Base-by-base conservation (phyloP, 495 filamentous ascomycete species). In the Entonaema liquescens region DNA sequence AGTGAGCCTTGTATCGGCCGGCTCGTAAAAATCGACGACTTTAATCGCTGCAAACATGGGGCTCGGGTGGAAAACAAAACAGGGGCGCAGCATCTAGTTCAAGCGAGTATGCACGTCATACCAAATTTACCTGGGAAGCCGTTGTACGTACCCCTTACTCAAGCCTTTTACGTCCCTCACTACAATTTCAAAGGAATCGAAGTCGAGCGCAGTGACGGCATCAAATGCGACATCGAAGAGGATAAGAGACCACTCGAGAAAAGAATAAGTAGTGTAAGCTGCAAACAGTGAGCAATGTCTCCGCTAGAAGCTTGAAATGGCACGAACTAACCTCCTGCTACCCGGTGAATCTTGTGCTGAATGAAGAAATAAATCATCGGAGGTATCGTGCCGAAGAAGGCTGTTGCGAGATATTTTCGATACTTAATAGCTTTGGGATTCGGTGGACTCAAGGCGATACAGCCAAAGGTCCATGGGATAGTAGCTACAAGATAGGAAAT, bases 261-360 rank as follows among this genome's bases (percentile, higher is more conserved):
- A 97, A 54, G 95, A 89, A 79, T 99, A 99, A 40, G 86, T 97
- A n/a, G 95, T 98, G 78, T 99, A 99, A 23, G 95, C 95, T 98
- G 23, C 21, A 19, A 77, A 38, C 17, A 60, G 56, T 75, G 53
- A 77, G 55, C 31, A 12, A 62, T 19, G 57, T 76, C 38, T 74
- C 64, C 50, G 23, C 1, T 26, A 59, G 40, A 26, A 52, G 19
- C 9, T 23, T 60, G 3, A 59, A 15, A 15, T 8, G 44, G 25
- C 9, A 2, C 21, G 59, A 60, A 79, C 89, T 82, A 84, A 98
- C 95, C 95, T 89, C 95, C 95, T 44, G 96, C 81, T 65, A 98
- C 89, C 68, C 90, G 93, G 78, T 98, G 94, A 50, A 99, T 91
- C 80, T 99, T 99, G 83, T 99, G 95, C 76, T 99, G 96, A 72